Evolutionary conservation across 2,329 filamentous ascomycete genomes (phyloP), one percentile per base, ranked within the genome.

Genomic region (Teratosphaeria epicoccoides): DNA sequence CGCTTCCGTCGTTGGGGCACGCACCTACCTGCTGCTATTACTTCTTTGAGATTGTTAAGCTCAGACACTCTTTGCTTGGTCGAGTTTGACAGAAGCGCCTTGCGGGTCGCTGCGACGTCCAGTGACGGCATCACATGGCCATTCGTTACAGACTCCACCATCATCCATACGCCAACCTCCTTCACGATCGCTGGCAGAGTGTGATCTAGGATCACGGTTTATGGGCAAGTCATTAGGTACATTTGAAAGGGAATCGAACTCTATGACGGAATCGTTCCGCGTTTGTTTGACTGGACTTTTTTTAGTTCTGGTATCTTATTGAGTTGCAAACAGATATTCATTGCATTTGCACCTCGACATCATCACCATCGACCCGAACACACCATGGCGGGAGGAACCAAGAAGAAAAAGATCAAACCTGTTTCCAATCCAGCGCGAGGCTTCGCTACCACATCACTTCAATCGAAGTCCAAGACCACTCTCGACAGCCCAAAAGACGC

Each of bases 321-420:
- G 28, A 29, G 28, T 10, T 11, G 11, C 28, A 29, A 29, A 14
- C 28, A 29, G 6, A 9, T 29, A 29, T 29, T 10, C 28, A 29
- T 10, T 29, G 28, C 28, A 11, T 29, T 10, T 14, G 28, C 28
- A 2, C 24, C 9, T 22, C 25, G 6, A 47, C 28, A 20, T 14
- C 43, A 29, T 23, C 26, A 24, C 14, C 11, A 17, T n/a, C 4
- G 20, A 17, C 17, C 10, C 14, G n/a, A 6, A 20, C 14, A 7
- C n/a, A 53, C 24, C 20, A 63, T 64, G 63, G 55, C 59, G 40
- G 61, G 55, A 23, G 61, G 56, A 12, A 67, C 53, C 26, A 67
- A 75, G 56, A 86, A 88, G 71, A 95, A 95, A 73, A 95, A 96
- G 74, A 94, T 88, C 76, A 97, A 96, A 79, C 78, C 86, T 51